Evolutionary conservation across 345 rosid species (phyloP), one percentile per base, ranked within the genome.

Genomic region (Clausena lansium): DNA sequence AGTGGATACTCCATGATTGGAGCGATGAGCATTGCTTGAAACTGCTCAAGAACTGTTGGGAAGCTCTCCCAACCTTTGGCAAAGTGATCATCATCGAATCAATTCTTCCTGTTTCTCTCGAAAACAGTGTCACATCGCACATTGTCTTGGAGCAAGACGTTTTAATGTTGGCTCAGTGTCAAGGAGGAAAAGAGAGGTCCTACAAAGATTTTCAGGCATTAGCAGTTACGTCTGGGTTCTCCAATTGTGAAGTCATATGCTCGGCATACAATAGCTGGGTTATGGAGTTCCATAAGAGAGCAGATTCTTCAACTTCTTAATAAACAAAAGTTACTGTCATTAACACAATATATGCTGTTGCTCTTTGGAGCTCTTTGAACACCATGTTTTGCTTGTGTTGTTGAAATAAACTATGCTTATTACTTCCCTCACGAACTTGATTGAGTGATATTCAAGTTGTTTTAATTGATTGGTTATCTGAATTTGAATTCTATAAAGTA

Each of bases 141-240:
- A 82, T 85, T 36, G 88, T 79, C 5, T 83, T 55, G 39, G 80
- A 73, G 67, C 82, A 79, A 76, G 91, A 86, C 67, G 22, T 89
- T 52, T 27, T 82, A 0, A 84, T 91, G 91, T 65, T 88, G 25
- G 85, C 86, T n/a, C 84, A 73, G 47, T 80, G 17, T 33, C 81
- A 84, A 0, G 86, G 85, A 1, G 93, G 87, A 0, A 84, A 85
- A 76, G 91, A 88, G 77, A 85, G 93, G 67, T 83, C 83, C 19
- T 65, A 66, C 30, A 66, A 71, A 64, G 91, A 89, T 76, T 89
- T 65, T 27, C 78, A 83, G 71, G 79, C 82, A 22, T 70, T 91
- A 25, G 92, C 89, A 0, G 24, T 25, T 5, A 83, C 36, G 28
- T 76, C 85, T 0, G 91, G 88, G 10, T 89, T 87, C 60, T 66